Base-by-base conservation (phyloP, 805 yeast genomes). In the Kodamaea sagamina region DNA sequence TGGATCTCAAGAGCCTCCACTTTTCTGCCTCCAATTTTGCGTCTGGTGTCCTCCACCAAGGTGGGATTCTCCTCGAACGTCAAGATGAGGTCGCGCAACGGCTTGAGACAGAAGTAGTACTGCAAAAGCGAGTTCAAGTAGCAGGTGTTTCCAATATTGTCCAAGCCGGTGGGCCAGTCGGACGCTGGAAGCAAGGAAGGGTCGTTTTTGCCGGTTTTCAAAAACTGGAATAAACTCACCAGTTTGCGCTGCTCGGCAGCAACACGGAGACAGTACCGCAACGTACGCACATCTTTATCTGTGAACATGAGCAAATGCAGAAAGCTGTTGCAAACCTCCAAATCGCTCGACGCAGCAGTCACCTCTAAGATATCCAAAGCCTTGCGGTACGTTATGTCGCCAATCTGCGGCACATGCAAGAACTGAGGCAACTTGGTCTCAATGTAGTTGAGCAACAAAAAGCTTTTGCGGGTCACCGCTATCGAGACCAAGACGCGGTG, bases 111-210 rank as follows among this genome's bases (percentile, higher is more conserved):
- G 67, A 89, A 93, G 61, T 89, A 92, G 57, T 85, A 92, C 59
- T 92, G 99, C 32, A 92, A 67, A 38, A 93, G 70, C 0, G 98
- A 92, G 60, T 93, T 92, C 61, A 93, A 71, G 40, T 57, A 57
- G n/a, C 45, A 42, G 6, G 99, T 92, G 59, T 93, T 93, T 17
- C 99, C 99, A 48, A 89, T 90, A 59, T 93, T 93, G 62, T 85
- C 87, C 57, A 93, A 72, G 0, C 99, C 99, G 3, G 89, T 87
- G 0, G 99, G 99, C 79, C 92, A 82, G 39, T 78, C 75, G 11
- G 77, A 82, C 0, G 80, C 77, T 0, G 89, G 82, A 11, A 70
- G 52, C 13, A 86, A 61, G 7, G 74, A 65, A 4, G 81, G 75
- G 57, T 84, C 87, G 27, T 84, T 67, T 15, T 74, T 63, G 0